Percentiles rank a stretch among this genome's conserved stretches.
phyloP scores from a whole-genome alignment of 768 basidiomycete genomes.

The Cyclocybe aegerita region DNA sequence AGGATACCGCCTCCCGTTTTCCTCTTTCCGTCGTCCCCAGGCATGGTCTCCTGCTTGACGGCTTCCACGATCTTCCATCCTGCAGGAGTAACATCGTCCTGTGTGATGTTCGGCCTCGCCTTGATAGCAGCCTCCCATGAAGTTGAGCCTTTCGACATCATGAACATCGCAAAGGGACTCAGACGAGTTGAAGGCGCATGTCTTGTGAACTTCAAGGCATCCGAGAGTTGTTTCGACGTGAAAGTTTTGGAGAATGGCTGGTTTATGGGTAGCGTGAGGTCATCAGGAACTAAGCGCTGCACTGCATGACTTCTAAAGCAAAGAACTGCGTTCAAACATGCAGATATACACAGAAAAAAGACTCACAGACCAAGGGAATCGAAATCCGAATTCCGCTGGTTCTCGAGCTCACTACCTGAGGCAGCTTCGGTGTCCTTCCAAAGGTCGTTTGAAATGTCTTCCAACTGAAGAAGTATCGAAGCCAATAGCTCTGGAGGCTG shows the following conservation, averaged over 20 bases:
- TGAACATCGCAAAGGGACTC: constrained; percentile 71
- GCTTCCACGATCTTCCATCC: constrained; percentile 76
- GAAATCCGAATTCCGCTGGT: constrained; percentile 30
- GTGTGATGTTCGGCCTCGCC: constrained; percentile 42
- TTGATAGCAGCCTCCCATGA: constrained; percentile 76
- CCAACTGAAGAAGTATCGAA: constrained; percentile 52
- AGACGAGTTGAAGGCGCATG: constrained; percentile 49
- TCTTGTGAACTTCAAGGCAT: constrained; percentile 64
- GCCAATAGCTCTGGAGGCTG: constrained; percentile 73
- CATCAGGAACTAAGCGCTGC: constrained; percentile 48
- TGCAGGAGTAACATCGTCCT: constrained; percentile 59
- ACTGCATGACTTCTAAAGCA: constrained; percentile 36
- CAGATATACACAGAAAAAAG: background rate
- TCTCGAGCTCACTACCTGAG: constrained; percentile 13
- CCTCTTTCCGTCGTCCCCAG: constrained; percentile 43
- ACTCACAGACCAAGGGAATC: constrained; percentile 64
- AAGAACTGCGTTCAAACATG: background rate
- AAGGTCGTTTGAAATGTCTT: constrained; percentile 48
- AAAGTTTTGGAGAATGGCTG: constrained; percentile 55
- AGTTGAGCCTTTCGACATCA: constrained; percentile 69
- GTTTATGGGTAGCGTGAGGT: constrained; percentile 47
- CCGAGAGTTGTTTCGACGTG: constrained; percentile 56
- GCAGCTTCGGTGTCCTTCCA: constrained; percentile 39
- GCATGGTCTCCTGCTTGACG: constrained; percentile 34
- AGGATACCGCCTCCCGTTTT: constrained; percentile 59